These are phyloP conservation scores for Oldenlandia corymbosa DNA, from an alignment of 257 asterid species.

Conservation along the genomic window DNA sequence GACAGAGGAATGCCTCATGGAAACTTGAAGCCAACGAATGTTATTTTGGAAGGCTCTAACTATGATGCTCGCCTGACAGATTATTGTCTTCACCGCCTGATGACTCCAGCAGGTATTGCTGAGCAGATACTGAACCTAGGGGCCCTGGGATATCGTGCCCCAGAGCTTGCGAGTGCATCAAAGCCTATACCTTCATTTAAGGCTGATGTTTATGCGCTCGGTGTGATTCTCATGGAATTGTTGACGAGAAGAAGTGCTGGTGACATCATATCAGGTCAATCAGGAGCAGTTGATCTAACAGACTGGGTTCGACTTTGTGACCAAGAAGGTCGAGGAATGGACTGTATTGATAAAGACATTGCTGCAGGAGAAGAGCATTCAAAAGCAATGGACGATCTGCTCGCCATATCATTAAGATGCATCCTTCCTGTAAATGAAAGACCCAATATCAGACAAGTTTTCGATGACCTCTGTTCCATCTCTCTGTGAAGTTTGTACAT, in stretches of 20 bases:
- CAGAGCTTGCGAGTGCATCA: conserved; percentile 66
- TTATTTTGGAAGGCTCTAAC: conserved; percentile 57
- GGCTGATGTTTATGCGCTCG: conserved; percentile 92
- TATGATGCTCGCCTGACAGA: conserved; percentile 60
- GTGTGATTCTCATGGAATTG: conserved; percentile 90
- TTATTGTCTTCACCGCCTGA: conserved; percentile 88
- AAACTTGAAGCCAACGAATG: conserved; percentile 88
- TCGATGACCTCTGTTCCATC: conserved; percentile 64
- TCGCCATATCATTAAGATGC: conserved; percentile 74
- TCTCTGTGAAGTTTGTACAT: conserved; percentile 70
- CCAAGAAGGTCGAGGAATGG: conserved; percentile 85
- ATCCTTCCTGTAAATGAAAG: conserved; percentile 82
- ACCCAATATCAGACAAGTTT: conserved; percentile 80
- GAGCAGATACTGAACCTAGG: conserved; percentile 88
- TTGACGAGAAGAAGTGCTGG: conserved; percentile 96
- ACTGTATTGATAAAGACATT: conserved; percentile 83
- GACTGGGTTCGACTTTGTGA: conserved; percentile 91
- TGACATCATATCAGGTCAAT: conserved; percentile 84
- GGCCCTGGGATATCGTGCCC: conserved; percentile 91
- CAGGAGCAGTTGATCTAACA: conserved; percentile 94
- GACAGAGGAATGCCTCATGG: conserved; percentile 90
- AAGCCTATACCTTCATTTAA: conserved; percentile 69
- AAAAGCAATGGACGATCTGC: conserved; percentile 77
- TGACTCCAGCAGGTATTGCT: conserved; percentile 83
- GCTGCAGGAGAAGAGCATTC: conserved; percentile 73